Base-by-base conservation (phyloP, 805 yeast genomes). In the Schizosaccharomyces cryophilus region DNA sequence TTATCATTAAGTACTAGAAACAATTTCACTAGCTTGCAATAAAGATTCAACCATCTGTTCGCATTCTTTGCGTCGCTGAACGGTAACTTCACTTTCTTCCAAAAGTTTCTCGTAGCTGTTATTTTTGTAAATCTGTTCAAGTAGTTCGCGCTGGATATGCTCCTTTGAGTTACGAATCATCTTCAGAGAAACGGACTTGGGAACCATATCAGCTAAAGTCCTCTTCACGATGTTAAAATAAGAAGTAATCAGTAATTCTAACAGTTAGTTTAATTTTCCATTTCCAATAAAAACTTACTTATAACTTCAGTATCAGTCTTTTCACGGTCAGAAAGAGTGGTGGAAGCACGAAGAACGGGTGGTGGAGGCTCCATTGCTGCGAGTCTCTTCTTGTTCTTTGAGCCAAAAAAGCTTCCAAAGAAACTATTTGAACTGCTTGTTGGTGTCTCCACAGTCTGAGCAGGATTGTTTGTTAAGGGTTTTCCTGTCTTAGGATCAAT, bases 301-400 rank as follows among this genome's bases (percentile, higher is more conserved):
- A 93, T 93, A 47, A 93, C 96, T 70, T 93, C 98, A 1, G 97
- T 90, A 73, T 93, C 98, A 80, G 86, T 84, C 29, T 90, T 81
- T 74, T 93, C 98, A 66, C 96, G 83, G 71, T 93, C 98, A 19
- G 95, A 82, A 85, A 93, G 78, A 51, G 82, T 78, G 60, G 96
- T 96, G 24, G 90, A 81, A 7, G 97, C 97, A 71, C 89, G 84
- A 68, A 90, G 80, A 5, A 88, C 89, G 42, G 95, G 81, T 54
- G 98, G 98, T 60, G 98, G 98, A 2, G 97, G 90, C 73, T 90
- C 98, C 90, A 90, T 85, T 21, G 87, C 82, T 35, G 94, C 96
- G 67, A 89, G 77, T 73, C 93, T 83, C 79, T 89, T 89, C 74
- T 89, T 93, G 72, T 87, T 87, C 73, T 88, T 89, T 4, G 90